Conservation (phyloP, 2,329 filamentous ascomycete genomes). For the Colletotrichum sp. region DNA sequence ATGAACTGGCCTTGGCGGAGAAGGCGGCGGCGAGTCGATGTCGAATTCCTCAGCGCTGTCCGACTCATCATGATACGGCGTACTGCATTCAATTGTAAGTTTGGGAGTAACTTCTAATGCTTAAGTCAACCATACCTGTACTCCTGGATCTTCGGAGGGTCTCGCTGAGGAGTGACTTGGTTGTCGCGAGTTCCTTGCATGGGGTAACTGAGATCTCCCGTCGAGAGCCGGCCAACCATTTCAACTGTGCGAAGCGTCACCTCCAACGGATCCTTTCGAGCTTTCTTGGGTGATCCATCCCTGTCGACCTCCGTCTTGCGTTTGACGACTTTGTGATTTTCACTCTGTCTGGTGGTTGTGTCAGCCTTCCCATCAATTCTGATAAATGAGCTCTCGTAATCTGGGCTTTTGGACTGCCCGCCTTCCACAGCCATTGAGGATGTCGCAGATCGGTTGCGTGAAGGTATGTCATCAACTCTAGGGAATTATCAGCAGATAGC, state of each 20-base stretch:
- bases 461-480: neutral
- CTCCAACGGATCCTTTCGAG: neutral
- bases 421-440: neutral
- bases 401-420: neutral
- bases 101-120: too few relatives aligned
- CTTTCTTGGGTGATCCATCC: neutral
- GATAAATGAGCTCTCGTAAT: neutral
- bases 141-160: neutral
- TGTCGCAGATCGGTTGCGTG: neutral
- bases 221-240: neutral
- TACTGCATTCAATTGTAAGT: neutral
- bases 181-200: neutral
- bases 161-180: neutral
- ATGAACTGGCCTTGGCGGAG: slow-evolving; percentile 15
- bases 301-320: neutral
- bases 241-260: neutral
- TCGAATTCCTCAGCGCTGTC: neutral
- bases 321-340: neutral
- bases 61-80: neutral
- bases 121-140: neutral
- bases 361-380: neutral
- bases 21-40: neutral
- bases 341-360: neutral
- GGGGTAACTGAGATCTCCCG: neutral
- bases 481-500: neutral